Evolutionary conservation across 305 asterid species (phyloP).

Genomic region (Striga hermonthica): DNA sequence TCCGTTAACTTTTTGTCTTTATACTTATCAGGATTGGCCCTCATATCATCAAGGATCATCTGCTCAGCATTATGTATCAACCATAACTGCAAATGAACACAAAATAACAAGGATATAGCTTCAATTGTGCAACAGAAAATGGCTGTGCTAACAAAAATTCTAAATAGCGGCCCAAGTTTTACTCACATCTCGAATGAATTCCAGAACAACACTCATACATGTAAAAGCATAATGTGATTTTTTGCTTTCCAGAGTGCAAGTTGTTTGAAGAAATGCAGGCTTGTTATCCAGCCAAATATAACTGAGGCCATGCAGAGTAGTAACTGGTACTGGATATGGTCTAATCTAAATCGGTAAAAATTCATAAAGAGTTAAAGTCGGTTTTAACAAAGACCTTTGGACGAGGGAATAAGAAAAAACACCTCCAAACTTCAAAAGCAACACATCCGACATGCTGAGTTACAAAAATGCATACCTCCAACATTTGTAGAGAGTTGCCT

Average conservation of each 20-base stretch:
- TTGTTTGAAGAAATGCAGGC: neutral
- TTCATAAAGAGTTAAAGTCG: too few species aligned
- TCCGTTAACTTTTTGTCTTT: conserved; percentile 59
- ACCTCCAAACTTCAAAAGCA: neutral
- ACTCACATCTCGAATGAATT: too few species aligned
- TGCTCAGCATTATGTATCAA: conserved; percentile 91
- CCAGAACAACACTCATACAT: conserved; percentile 10
- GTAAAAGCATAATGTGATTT: neutral
- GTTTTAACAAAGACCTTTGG: neutral
- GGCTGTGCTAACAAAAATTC: neutral
- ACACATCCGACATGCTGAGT: too few species aligned
- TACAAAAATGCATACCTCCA: too few species aligned
- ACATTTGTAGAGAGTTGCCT: neutral
- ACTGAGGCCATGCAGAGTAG: neutral
- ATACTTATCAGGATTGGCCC: conserved; percentile 69
- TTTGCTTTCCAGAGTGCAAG: neutral
- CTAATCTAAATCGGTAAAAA: too few species aligned
- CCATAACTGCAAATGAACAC: conserved; percentile 65
- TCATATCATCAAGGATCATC: conserved; percentile 90
- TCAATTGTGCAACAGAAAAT: conserved; percentile 7
- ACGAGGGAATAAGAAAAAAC: neutral
- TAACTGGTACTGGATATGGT: neutral
- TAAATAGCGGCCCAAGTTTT: conserved; percentile 22
- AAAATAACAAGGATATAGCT: conserved; percentile 14
- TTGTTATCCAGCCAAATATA: conserved; percentile 8